phyloP scores from a whole-genome alignment of 2,329 filamentous ascomycete genomes.

The Pestalotiopsis sp. region DNA sequence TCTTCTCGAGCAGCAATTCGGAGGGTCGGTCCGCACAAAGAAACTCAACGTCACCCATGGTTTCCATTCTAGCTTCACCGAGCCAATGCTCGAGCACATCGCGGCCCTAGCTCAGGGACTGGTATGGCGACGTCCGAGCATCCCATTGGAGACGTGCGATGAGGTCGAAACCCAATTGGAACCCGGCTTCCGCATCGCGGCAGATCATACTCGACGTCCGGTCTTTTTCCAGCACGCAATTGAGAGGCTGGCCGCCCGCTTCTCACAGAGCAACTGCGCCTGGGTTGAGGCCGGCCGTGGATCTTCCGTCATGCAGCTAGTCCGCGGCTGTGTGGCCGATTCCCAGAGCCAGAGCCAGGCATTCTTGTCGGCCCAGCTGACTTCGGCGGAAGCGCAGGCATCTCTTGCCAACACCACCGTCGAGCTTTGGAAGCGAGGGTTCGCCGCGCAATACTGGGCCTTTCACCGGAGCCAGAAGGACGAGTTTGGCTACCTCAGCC shows the following conservation, averaged over 20 bases:
- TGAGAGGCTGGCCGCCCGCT: constrained; percentile 12
- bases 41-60: constrained; percentile 18
- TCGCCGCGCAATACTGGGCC: constrained; percentile 23
- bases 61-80: constrained; percentile 20
- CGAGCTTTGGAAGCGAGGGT: constrained; percentile 11
- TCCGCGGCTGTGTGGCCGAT: not conserved
- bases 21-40: constrained; percentile 13
- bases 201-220: constrained; percentile 18
- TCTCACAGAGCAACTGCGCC: constrained; percentile 6
- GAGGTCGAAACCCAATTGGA: not conserved
- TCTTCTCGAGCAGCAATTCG: not conserved
- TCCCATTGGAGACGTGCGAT: constrained; percentile 14
- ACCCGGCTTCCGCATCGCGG: constrained; percentile 2
- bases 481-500: constrained; percentile 16
- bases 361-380: constrained; percentile 1
- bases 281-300: constrained; percentile 21
- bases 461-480: constrained; percentile 21
- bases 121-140: constrained; percentile 12
- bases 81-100: constrained; percentile 9
- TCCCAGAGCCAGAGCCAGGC: not conserved
- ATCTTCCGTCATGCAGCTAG: constrained; percentile 17
- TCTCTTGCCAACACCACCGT: not conserved
- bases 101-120: constrained; percentile 7
- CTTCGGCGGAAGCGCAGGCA: not conserved
- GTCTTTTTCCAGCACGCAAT: constrained; percentile 21